A percentile compares a stretch with the other conserved stretches of the same genome.
Evolutionary conservation across 768 basidiomycete genomes (phyloP).

Genomic region (Mycena amicta): DNA sequence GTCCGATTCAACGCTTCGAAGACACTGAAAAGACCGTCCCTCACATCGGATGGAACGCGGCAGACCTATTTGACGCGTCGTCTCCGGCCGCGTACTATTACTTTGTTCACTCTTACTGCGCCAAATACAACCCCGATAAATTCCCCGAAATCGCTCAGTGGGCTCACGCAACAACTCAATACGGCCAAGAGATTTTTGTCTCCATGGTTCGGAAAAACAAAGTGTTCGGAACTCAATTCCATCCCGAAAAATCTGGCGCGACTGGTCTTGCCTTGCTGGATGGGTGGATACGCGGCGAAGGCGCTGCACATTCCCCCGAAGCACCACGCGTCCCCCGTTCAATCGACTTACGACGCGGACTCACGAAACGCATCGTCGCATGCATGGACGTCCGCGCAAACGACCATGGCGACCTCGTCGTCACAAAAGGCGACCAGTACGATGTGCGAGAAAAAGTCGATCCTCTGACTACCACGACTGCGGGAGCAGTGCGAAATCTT

Average conservation of each 20-base stretch:
- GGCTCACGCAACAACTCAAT: slow-evolving; percentile 87
- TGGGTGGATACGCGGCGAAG: slow-evolving; percentile 73
- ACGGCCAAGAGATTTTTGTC: slow-evolving; percentile 91
- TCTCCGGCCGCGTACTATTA: slow-evolving; percentile 81
- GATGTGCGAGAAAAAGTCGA: slow-evolving; percentile 85
- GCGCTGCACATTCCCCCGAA: slow-evolving; percentile 37
- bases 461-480: slow-evolving; percentile 43
- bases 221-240: slow-evolving; percentile 93
- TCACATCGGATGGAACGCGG: slow-evolving; percentile 97
- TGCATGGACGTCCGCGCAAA: slow-evolving; percentile 98
- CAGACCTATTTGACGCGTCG: slow-evolving; percentile 56
- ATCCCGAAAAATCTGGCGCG: slow-evolving; percentile 94
- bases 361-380: slow-evolving; percentile 94
- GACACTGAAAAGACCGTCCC: slow-evolving; percentile 84
- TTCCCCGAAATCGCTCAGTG: slow-evolving; percentile 66
- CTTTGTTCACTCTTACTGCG: slow-evolving; percentile 96
- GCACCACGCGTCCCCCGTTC: slow-evolving; percentile 38
- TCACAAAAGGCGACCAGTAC: slow-evolving; percentile 99
- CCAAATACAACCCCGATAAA: slow-evolving; percentile 63
- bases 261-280: slow-evolving; percentile 83
- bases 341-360: slow-evolving; percentile 56
- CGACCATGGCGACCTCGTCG: slow-evolving; percentile 94
- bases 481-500: slow-evolving; percentile 89
- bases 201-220: slow-evolving; percentile 82
- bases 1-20: slow-evolving; percentile 72